Evolutionary conservation across 371 early-diverging fungal genomes (phyloP).

Genomic region (Mortierella sp.): DNA sequence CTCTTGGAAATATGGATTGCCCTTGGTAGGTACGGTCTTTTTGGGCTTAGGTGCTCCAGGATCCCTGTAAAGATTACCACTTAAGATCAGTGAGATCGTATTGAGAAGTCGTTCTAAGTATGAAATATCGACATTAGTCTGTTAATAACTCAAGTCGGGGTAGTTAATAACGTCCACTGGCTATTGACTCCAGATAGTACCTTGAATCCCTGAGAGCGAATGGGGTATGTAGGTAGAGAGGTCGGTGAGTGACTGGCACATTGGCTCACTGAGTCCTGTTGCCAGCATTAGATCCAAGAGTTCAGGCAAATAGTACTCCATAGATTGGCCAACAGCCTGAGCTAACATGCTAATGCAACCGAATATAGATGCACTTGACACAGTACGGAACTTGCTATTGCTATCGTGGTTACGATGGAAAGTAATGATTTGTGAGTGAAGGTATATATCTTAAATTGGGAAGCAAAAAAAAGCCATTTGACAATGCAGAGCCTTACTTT

Average conservation of each 20-base stretch:
- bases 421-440: too few species aligned
- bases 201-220: slow-evolving; percentile 85
- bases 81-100: slow-evolving; percentile 87
- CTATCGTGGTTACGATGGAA: not conserved
- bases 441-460: not conserved
- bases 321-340: slow-evolving; percentile 86
- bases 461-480: not conserved
- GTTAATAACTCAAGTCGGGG: too few species aligned
- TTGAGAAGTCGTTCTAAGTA: slow-evolving; percentile 82
- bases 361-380: slow-evolving; percentile 79
- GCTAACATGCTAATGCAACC: slow-evolving; percentile 92
- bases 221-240: slow-evolving; percentile 86
- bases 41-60: slow-evolving; percentile 71
- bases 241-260: slow-evolving; percentile 86
- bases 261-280: slow-evolving; percentile 85
- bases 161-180: not conserved
- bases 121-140: not conserved
- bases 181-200: slow-evolving; percentile 1
- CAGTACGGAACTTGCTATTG: slow-evolving; percentile 66
- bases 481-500: slow-evolving; percentile 22
- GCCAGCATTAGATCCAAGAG: slow-evolving; percentile 93
- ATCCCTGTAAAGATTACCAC: slow-evolving; percentile 86
- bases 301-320: slow-evolving; percentile 87
- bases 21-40: slow-evolving; percentile 57
- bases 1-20: slow-evolving; percentile 61